These are phyloP conservation scores for Aspergillus vadensis DNA, from an alignment of 2,329 filamentous ascomycete species.

Conservation along the genomic window DNA sequence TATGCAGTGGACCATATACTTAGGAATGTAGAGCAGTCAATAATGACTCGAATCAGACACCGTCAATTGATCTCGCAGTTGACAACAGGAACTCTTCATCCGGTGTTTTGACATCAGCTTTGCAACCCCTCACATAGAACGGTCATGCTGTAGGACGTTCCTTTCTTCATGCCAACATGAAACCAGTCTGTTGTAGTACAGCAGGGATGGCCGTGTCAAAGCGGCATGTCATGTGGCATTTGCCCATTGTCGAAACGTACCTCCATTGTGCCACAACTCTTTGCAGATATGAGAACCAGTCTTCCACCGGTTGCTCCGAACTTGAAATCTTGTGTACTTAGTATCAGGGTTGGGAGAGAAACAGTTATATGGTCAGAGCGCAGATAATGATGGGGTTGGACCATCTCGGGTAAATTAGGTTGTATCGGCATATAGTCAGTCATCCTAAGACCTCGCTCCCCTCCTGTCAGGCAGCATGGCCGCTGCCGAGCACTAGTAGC, in stretches of 20 bases:
- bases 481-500: not conserved
- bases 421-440: not conserved
- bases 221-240: not conserved
- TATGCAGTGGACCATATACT: too few relatives aligned
- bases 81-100: not conserved
- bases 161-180: not conserved
- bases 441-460: not conserved
- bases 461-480: not conserved
- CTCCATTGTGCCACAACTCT: not conserved
- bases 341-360: not conserved
- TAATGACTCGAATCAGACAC: too few relatives aligned
- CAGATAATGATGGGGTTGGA: not conserved
- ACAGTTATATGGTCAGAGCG: not conserved
- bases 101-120: not conserved
- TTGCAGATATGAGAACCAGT: not conserved
- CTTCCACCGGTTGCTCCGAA: not conserved
- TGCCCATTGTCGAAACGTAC: not conserved
- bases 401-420: constrained; percentile 1
- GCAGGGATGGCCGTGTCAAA: not conserved
- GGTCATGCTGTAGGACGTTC: not conserved
- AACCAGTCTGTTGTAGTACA: not conserved
- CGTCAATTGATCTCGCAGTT: not conserved
- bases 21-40: too few relatives aligned
- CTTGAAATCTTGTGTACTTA: not conserved
- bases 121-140: not conserved